A percentile compares a stretch with the other conserved stretches of the same genome.
Conservation (phyloP, 768 basidiomycete genomes). For the Xerocomus brunneocitrinus region DNA sequence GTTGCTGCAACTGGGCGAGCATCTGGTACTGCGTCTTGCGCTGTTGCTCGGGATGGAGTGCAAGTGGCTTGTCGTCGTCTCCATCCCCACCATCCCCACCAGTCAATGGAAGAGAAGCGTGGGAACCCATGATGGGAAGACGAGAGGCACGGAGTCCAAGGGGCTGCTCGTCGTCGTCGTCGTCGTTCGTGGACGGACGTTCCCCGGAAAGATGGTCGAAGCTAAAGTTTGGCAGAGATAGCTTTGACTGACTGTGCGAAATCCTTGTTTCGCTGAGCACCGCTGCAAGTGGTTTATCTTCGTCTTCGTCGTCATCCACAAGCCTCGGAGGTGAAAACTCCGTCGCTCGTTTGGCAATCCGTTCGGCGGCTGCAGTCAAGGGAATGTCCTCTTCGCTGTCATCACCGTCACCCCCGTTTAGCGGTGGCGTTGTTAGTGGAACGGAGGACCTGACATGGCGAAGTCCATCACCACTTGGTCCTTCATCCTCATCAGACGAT, state of each 20-base stretch:
- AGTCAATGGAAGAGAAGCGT: slow-evolving; percentile 23
- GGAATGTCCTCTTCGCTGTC: slow-evolving; percentile 83
- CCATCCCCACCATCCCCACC: slow-evolving; percentile 45
- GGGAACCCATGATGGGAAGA: slow-evolving; percentile 24
- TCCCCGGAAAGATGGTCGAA: slow-evolving; percentile 32
- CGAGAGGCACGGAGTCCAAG: slow-evolving; percentile 66
- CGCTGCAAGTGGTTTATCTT: slow-evolving; percentile 60
- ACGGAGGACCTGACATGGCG: slow-evolving; percentile 33
- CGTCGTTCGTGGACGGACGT: slow-evolving; percentile 36
- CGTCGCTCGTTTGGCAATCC: slow-evolving; percentile 46
- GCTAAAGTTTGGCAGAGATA: slow-evolving; percentile 41
- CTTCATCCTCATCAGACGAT: slow-evolving; percentile 60
- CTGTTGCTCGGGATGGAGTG: slow-evolving; percentile 74
- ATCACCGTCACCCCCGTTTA: slow-evolving; percentile 29
- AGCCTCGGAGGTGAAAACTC: slow-evolving; percentile 18
- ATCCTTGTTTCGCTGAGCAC: slow-evolving; percentile 48
- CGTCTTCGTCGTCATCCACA: slow-evolving; percentile 48
- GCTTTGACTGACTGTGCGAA: slow-evolving; percentile 39
- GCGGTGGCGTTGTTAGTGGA: neutral
- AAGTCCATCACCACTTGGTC: slow-evolving; percentile 53
- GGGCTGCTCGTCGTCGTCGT: slow-evolving; percentile 63
- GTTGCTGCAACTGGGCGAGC: slow-evolving; percentile 43
- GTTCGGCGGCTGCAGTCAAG: slow-evolving; percentile 57
- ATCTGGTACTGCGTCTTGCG: slow-evolving; percentile 56
- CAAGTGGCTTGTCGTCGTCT: slow-evolving; percentile 70